Conservation (phyloP, 1,139 yeast species). For the Geotrichum phurueaensis region DNA sequence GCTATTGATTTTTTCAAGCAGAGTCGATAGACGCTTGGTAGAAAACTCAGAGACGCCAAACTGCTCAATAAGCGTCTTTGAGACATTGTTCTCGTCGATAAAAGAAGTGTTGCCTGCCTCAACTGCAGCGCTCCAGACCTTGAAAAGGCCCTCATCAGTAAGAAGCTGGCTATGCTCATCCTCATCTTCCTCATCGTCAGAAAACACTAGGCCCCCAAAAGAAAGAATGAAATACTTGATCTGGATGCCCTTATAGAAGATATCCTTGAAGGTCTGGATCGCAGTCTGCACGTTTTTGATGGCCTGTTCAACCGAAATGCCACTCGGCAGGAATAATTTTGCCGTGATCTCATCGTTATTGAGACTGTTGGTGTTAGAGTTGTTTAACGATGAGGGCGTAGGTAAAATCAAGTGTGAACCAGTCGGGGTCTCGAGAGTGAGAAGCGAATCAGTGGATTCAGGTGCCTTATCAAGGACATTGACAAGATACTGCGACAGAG, state of each 20-base stretch:
- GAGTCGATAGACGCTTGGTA: constrained; percentile 21
- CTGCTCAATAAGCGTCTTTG: constrained; percentile 17
- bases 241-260: constrained; percentile 1
- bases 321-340: constrained; percentile 27
- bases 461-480: neutral
- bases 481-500: constrained; percentile 4
- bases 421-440: constrained; percentile 3
- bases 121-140: constrained; percentile 25
- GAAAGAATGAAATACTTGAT: constrained; percentile 26
- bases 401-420: constrained; percentile 3
- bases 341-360: constrained; percentile 21
- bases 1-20: constrained; percentile 18
- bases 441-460: neutral
- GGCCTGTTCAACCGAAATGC: constrained; percentile 5
- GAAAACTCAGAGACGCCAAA: constrained; percentile 33
- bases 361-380: neutral
- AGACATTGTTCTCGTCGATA: constrained; percentile 6
- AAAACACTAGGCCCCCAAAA: constrained; percentile 27
- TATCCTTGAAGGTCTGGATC: constrained; percentile 1
- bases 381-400: neutral
- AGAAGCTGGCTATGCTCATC: constrained; percentile 8
- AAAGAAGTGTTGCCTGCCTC: constrained; percentile 7
- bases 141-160: constrained; percentile 20
- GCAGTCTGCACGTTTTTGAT: constrained; percentile 3
- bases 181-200: constrained; percentile 24